Evolutionary conservation across 1,284 basidiomycete species (phyloP).

Genomic region (Microbotryum scabiosae): DNA sequence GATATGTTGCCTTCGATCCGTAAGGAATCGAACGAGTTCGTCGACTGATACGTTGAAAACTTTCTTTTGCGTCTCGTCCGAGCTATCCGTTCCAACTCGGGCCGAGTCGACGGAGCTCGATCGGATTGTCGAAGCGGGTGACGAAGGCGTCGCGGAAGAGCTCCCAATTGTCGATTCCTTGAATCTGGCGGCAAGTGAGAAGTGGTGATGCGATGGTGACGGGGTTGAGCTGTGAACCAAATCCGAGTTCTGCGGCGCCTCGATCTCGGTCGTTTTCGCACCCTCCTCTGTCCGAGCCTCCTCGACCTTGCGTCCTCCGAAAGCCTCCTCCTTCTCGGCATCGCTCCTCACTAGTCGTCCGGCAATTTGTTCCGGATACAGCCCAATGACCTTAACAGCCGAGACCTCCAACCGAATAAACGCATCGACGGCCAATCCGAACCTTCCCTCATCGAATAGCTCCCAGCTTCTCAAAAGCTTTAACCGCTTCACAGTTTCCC

Average conservation of each 20-base stretch:
- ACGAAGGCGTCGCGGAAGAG: too few relatives aligned
- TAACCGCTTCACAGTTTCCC: too few relatives aligned
- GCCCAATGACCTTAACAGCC: slow-evolving; percentile 83
- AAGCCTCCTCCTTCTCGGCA: slow-evolving; percentile 72
- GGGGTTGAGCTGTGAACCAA: too few relatives aligned
- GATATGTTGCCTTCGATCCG: slow-evolving; percentile 77
- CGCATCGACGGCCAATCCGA: slow-evolving; percentile 69
- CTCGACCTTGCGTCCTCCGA: slow-evolving; percentile 53
- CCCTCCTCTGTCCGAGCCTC: slow-evolving; percentile 6
- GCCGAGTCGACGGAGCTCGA: too few relatives aligned
- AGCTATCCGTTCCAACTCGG: not conserved
- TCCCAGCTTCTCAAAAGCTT: too few relatives aligned
- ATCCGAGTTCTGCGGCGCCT: not conserved
- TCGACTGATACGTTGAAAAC: slow-evolving; percentile 40
- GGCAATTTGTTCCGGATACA: slow-evolving; percentile 73
- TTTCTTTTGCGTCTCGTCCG: not conserved
- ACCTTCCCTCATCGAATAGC: slow-evolving; percentile 59
- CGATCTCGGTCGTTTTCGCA: slow-evolving; percentile 1
- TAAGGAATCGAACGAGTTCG: slow-evolving; percentile 51
- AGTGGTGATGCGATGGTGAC: too few relatives aligned
- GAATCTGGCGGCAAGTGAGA: too few relatives aligned
- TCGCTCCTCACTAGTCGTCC: slow-evolving; percentile 61
- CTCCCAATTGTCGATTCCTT: too few relatives aligned
- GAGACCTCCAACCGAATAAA: slow-evolving; percentile 85
- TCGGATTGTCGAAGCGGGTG: too few relatives aligned